Percentiles rank a stretch among this genome's conserved stretches.
Evolutionary conservation across 257 asterid species (phyloP).

Genomic region (Capsicum pubescens): DNA sequence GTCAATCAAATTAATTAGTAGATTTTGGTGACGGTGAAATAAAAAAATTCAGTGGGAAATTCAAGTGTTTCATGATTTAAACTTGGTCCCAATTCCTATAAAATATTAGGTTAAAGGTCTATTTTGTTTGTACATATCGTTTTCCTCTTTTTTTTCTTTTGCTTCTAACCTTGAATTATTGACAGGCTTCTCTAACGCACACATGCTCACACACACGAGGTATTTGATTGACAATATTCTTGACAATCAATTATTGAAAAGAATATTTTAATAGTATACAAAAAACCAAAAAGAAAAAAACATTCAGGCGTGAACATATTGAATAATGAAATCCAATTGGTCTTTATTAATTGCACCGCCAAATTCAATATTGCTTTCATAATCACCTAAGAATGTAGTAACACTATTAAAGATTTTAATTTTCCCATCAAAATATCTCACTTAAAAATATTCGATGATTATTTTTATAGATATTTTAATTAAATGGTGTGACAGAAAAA

Average conservation of each 20-base stretch:
- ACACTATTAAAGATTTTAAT: too few species aligned
- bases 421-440: too few species aligned
- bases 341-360: conserved; percentile 25
- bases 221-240: conserved; percentile 27
- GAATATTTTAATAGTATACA: neutral
- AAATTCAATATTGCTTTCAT: conserved; percentile 19
- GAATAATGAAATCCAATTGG: conserved; percentile 14
- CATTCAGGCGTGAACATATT: neutral
- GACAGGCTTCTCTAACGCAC: conserved; percentile 12
- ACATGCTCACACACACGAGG: conserved; percentile 19
- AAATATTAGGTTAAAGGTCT: conserved; percentile 23
- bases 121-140: neutral
- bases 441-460: too few species aligned
- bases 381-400: conserved; percentile 21
- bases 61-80: neutral
- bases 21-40: neutral
- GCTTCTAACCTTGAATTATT: neutral
- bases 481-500: too few species aligned
- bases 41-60: neutral
- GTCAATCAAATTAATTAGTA: neutral
- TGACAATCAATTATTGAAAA: conserved; percentile 4
- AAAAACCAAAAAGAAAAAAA: neutral
- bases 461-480: too few species aligned
- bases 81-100: neutral
- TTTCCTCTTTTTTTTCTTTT: neutral